Base-by-base conservation (phyloP, 441 rosid genomes). In the Theobroma grandiflorum region DNA sequence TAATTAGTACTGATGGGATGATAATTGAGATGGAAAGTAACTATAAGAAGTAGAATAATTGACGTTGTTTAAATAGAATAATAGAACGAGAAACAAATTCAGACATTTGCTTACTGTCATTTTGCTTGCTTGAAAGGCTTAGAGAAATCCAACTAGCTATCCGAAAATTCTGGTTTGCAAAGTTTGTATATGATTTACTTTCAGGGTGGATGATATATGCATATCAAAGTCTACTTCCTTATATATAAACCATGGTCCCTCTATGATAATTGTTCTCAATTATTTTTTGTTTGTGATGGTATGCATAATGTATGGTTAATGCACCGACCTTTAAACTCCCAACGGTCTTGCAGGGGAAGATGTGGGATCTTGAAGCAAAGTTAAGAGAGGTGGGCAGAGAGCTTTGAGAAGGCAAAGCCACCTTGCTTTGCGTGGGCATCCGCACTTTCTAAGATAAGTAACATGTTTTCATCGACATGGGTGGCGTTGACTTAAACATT, bases 401-500 rank as follows among this genome's bases (percentile, higher is more conserved):
- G 42, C 18, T 35, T 50, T 16, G 47, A 47, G 22, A 10, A 72
- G 16, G 62, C 43, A 33, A 62, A 72, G 15, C 18, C 45, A 71
- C 45, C 15, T 8, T 33, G 59, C 61, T 50, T 71, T 49, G 43
- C 43, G 8, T 50, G 47, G 61, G 43, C 74, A 7, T 71, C 4
- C 10, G 11, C 63, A 58, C 4, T 57, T 53, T 8, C 31, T 3
- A 57, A 52, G 15, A 26, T 15, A 14, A 61, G 65, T 61, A 61
- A 61, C 65, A 61, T 61, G 64, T 59, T 22, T 26, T 3, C 37
- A 59, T 22, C 67, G 42, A n/a, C 5, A 55, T 72, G 33, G 47
- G 64, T 64, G 76, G 76, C 4, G 64, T 37, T 72, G 76, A 72
- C 76, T 72, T 53, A 52, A 37, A 53, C 22, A 12, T 72, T 33